Evolutionary conservation across 1,284 basidiomycete species (phyloP).

Genomic region (Sphagnurus paluster): DNA sequence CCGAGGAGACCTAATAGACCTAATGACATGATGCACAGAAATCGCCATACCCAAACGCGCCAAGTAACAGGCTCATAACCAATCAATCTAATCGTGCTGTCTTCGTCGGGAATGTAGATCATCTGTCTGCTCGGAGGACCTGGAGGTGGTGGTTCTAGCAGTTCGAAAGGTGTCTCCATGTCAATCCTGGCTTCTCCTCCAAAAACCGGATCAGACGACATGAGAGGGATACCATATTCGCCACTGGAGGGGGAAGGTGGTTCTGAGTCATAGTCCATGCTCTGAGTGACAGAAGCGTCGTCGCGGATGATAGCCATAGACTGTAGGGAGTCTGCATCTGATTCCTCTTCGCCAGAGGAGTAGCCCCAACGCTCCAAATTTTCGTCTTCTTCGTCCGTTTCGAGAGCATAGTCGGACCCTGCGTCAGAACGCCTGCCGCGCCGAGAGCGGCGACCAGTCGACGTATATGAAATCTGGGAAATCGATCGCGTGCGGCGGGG

Average conservation of each 20-base stretch:
- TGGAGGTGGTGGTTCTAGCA: slow-evolving; percentile 63
- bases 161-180: slow-evolving; percentile 63
- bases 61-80: slow-evolving; percentile 79
- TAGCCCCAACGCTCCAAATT: slow-evolving; percentile 78
- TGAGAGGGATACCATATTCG: slow-evolving; percentile 59
- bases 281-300: slow-evolving; percentile 47
- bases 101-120: slow-evolving; percentile 90
- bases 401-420: slow-evolving; percentile 58
- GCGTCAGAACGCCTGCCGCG: slow-evolving; percentile 55
- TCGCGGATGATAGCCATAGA: slow-evolving; percentile 33
- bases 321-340: slow-evolving; percentile 43
- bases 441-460: slow-evolving; percentile 51
- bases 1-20: slow-evolving; percentile 85
- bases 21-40: slow-evolving; percentile 68
- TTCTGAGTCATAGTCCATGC: slow-evolving; percentile 69
- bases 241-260: slow-evolving; percentile 57
- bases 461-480: slow-evolving; percentile 54
- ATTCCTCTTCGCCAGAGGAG: slow-evolving; percentile 70
- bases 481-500: slow-evolving; percentile 50
- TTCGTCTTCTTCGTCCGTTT: slow-evolving; percentile 48
- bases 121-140: slow-evolving; percentile 85
- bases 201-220: slow-evolving; percentile 75
- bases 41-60: slow-evolving; percentile 73
- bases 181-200: slow-evolving; percentile 80
- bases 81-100: slow-evolving; percentile 84